phyloP scores from a whole-genome alignment of 345 rosid species.

The Cardamine resedifolia region DNA sequence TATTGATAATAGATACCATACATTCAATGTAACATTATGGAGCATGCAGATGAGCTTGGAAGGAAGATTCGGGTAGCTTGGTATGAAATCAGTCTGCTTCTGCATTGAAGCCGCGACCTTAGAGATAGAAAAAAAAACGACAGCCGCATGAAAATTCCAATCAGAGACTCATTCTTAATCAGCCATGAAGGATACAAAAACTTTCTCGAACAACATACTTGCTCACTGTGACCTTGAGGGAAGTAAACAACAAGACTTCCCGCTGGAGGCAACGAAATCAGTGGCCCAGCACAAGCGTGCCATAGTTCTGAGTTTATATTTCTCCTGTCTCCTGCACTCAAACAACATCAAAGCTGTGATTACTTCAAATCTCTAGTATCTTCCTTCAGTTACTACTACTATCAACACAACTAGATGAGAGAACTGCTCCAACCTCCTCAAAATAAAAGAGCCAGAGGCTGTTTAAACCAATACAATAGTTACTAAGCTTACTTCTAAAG shows the following conservation, averaged over 20 bases:
- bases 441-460: neutral
- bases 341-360: constrained; percentile 20
- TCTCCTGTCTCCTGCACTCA: constrained; percentile 67
- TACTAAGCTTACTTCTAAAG: constrained; percentile 19
- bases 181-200: neutral
- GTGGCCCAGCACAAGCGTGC: constrained; percentile 98
- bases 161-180: constrained; percentile 12
- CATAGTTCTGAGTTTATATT: constrained; percentile 82
- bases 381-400: constrained; percentile 3
- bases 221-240: constrained; percentile 97
- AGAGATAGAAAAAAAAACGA: neutral
- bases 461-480: neutral
- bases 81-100: constrained; percentile 50
- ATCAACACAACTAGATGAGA: constrained; percentile 21
- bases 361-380: constrained; percentile 7
- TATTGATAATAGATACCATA: constrained; percentile 22
- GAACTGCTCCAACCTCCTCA: constrained; percentile 6
- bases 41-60: constrained; percentile 70
- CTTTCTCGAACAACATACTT: constrained; percentile 44
- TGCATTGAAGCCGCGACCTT: constrained; percentile 80
- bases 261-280: constrained; percentile 76
- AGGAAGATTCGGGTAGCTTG: constrained; percentile 63
- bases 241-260: constrained; percentile 91
- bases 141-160: neutral
- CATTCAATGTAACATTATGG: constrained; percentile 73